Evolutionary conservation across 305 asterid species (phyloP).

Genomic region (Fraxinus dipetala): DNA sequence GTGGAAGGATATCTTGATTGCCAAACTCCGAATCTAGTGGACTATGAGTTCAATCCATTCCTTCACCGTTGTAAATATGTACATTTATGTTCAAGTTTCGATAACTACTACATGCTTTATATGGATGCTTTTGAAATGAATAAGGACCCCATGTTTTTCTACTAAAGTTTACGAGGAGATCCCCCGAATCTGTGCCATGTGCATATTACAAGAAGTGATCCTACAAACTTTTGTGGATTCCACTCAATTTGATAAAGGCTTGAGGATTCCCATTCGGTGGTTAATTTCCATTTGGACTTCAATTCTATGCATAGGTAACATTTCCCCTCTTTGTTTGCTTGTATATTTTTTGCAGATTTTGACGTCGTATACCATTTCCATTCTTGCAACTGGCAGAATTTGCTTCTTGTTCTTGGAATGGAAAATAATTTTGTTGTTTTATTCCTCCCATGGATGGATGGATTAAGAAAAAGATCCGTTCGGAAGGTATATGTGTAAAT

Average conservation of each 20-base stretch:
- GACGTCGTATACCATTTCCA: neutral
- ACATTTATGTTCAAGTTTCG: slow-evolving; percentile 32
- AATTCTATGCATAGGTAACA: slow-evolving; percentile 1
- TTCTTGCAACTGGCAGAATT: neutral
- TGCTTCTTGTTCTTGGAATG: slow-evolving; percentile 27
- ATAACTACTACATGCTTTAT: slow-evolving; percentile 29
- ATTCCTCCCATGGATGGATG: neutral
- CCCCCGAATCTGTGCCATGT: neutral
- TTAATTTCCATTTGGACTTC: slow-evolving; percentile 18
- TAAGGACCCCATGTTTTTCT: neutral
- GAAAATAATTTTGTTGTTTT: slow-evolving; percentile 20
- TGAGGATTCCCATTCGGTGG: slow-evolving; percentile 25
- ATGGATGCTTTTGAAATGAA: slow-evolving; percentile 20
- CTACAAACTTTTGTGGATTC: slow-evolving; percentile 17
- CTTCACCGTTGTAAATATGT: slow-evolving; percentile 36
- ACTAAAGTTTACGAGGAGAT: slow-evolving; percentile 25
- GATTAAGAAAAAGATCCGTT: too few species aligned
- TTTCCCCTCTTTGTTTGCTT: neutral
- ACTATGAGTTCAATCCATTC: slow-evolving; percentile 26
- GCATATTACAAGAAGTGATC: slow-evolving; percentile 9
- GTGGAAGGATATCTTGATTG: slow-evolving; percentile 6
- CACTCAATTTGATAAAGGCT: slow-evolving; percentile 22
- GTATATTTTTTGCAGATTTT: slow-evolving; percentile 32
- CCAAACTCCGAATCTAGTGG: slow-evolving; percentile 4
- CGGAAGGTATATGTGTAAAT: slow-evolving; percentile 2